A percentile compares a stretch with the other conserved stretches of the same genome.
Evolutionary conservation across 176 grass and related monocot species (phyloP).

Genomic region (Oryza officinalis): DNA sequence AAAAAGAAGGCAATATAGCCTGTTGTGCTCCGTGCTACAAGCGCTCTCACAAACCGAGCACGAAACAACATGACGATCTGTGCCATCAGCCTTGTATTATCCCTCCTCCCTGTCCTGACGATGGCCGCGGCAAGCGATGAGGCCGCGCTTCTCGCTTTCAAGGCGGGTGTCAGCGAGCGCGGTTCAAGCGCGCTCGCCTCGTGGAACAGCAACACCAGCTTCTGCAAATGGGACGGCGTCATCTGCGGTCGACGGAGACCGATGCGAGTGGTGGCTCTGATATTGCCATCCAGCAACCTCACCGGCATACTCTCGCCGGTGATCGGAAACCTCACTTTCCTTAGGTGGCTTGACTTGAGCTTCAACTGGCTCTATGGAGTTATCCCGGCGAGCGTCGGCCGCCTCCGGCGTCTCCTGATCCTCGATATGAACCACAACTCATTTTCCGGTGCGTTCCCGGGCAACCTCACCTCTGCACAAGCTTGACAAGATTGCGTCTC

Average conservation of each 20-base stretch:
- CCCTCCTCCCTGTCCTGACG: no score
- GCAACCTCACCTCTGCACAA: neutral
- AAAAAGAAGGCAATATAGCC: no score
- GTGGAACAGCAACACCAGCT: neutral
- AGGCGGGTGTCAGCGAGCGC: no score
- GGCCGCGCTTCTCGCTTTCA: no score
- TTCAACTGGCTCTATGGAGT: neutral
- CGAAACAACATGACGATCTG: no score
- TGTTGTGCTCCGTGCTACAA: no score
- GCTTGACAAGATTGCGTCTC: neutral
- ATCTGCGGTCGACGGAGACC: neutral
- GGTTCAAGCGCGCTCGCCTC: neutral
- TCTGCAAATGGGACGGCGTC: slow-evolving; percentile 4
- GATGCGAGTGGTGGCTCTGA: neutral
- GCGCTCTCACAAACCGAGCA: no score
- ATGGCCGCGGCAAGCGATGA: no score
- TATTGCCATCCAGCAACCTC: neutral
- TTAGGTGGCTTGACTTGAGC: neutral
- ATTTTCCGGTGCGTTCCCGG: neutral
- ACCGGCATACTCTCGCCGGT: neutral
- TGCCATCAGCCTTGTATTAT: no score
- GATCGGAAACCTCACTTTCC: slow-evolving; percentile 2
- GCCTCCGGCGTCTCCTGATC: neutral
- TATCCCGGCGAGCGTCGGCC: neutral
- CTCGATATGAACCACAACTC: neutral